Percentiles rank a stretch among this genome's conserved stretches.
Conservation (phyloP, 2,329 filamentous ascomycete genomes). For the Rhexocercosporidium sp. region DNA sequence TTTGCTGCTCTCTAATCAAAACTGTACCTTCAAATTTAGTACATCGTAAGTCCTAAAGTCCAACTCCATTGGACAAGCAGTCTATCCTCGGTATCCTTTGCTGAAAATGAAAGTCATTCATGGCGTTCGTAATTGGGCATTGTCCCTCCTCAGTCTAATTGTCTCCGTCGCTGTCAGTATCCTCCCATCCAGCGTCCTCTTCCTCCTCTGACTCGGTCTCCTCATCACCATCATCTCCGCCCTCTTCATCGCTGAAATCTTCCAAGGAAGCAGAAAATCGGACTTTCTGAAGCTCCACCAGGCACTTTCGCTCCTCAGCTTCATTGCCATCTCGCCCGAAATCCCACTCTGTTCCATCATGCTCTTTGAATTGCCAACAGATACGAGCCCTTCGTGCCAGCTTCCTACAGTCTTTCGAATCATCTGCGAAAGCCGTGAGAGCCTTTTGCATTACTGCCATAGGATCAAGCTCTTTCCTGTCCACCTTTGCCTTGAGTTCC, state of each 20-base stretch:
- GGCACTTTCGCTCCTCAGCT: background rate
- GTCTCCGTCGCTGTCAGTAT: slow-evolving; percentile 15
- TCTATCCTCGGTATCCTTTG: slow-evolving; percentile 1
- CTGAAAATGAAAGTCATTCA: background rate
- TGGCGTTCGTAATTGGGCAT: background rate
- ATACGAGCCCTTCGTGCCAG: slow-evolving; percentile 22
- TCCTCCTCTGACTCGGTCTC: slow-evolving; percentile 14
- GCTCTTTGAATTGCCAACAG: slow-evolving; percentile 17
- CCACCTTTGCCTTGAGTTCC: slow-evolving; percentile 20
- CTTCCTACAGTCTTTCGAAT: slow-evolving; percentile 5
- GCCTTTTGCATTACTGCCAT: slow-evolving; percentile 15
- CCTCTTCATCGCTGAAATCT: slow-evolving; percentile 16
- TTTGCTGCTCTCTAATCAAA: background rate
- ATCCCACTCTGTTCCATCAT: slow-evolving; percentile 17
- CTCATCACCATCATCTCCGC: background rate
- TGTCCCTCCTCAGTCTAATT: background rate
- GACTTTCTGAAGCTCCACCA: slow-evolving; percentile 1
- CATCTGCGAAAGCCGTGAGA: slow-evolving; percentile 14
- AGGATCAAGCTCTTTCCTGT: slow-evolving; percentile 12
- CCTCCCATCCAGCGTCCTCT: slow-evolving; percentile 13
- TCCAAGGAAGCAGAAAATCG: background rate
- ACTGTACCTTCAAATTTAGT: background rate
- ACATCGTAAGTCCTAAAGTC: background rate
- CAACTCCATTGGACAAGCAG: background rate
- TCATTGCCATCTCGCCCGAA: slow-evolving; percentile 20